phyloP scores from a whole-genome alignment of 805 yeast genomes.

The Lachancea quebecensis region DNA sequence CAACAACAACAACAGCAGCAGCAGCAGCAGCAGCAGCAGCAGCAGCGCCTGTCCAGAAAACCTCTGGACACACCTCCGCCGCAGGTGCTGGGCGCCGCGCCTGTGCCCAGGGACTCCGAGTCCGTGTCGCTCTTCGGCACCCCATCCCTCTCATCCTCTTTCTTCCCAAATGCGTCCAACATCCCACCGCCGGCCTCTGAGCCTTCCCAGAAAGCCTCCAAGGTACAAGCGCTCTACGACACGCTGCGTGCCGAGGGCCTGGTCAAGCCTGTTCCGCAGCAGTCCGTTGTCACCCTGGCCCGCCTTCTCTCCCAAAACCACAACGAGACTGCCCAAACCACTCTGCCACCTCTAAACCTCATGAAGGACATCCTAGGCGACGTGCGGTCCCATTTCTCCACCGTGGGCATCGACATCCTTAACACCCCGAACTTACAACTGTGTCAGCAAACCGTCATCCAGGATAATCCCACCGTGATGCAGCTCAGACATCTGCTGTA shows the following conservation, averaged over 20 bases:
- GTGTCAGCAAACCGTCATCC: slow-evolving; percentile 30
- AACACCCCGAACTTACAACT: slow-evolving; percentile 27
- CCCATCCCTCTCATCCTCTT: slow-evolving; percentile 5
- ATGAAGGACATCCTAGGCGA: slow-evolving; percentile 23
- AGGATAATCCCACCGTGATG: slow-evolving; percentile 21
- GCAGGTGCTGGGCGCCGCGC: slow-evolving; percentile 12
- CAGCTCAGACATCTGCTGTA: slow-evolving; percentile 27
- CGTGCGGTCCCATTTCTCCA: slow-evolving; percentile 29
- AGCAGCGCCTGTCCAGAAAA: slow-evolving; percentile 15
- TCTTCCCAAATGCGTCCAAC: slow-evolving; percentile 7
- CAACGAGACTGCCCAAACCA: slow-evolving; percentile 7
- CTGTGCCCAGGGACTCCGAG: slow-evolving; percentile 3
- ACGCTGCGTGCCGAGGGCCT: slow-evolving; percentile 15
- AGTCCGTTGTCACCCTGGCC: slow-evolving; percentile 25
- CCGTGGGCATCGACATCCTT: slow-evolving; percentile 23
- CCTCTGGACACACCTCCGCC: slow-evolving; percentile 14
- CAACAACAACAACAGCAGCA: slow-evolving; percentile 18
- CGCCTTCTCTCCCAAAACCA: slow-evolving; percentile 13
- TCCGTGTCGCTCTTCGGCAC: slow-evolving; percentile 4
- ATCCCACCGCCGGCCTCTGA: slow-evolving; percentile 6
- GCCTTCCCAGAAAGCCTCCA: not conserved
- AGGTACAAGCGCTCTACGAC: slow-evolving; percentile 4
- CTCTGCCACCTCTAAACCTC: slow-evolving; percentile 21
- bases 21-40: slow-evolving; percentile 22
- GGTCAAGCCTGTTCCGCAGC: slow-evolving; percentile 21